A percentile compares a stretch with the other conserved stretches of the same genome.
Conservation (phyloP, 1,284 basidiomycete species). For the Salmacisia buchloeana region DNA sequence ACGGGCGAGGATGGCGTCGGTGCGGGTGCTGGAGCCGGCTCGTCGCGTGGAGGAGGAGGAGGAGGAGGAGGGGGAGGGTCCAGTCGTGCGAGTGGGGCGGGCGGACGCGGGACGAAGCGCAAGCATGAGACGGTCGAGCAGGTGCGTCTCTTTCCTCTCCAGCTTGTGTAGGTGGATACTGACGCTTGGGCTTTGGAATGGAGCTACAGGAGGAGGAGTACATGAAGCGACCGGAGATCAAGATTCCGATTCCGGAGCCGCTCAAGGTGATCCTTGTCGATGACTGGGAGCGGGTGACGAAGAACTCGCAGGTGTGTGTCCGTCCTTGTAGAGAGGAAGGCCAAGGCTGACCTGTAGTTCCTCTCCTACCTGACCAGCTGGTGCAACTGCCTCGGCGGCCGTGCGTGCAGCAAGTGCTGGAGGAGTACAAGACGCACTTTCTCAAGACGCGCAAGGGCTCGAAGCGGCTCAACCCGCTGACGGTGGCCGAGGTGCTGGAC, state of each 20-base stretch:
- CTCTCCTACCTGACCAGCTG: slow-evolving; percentile 56
- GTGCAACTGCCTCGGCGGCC: slow-evolving; percentile 79
- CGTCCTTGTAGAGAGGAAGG: no score
- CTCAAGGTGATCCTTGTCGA: slow-evolving; percentile 88
- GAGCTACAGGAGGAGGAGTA: slow-evolving; percentile 54
- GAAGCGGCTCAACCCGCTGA: slow-evolving; percentile 26
- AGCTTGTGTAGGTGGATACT: background rate
- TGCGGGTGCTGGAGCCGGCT: slow-evolving; percentile 17
- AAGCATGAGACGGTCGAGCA: slow-evolving; percentile 27
- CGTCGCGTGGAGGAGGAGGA: background rate
- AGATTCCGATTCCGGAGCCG: slow-evolving; percentile 77
- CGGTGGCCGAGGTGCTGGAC: slow-evolving; percentile 72
- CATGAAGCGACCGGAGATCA: slow-evolving; percentile 77
- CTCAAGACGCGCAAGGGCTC: slow-evolving; percentile 7
- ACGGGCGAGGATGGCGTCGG: no score
- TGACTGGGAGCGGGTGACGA: slow-evolving; percentile 93
- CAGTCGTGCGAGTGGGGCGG: slow-evolving; percentile 22
- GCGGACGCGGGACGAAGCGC: slow-evolving; percentile 18
- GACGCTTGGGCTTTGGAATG: background rate
- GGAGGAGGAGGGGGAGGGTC: slow-evolving; percentile 16
- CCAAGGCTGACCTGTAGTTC: background rate
- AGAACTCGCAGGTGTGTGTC: slow-evolving; percentile 63
- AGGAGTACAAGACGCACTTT: slow-evolving; percentile 60
- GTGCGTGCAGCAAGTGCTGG: slow-evolving; percentile 70
- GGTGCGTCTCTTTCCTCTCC: no score